Base-by-base conservation (phyloP, 2,329 filamentous ascomycete species). In the Talaromyces sp. region DNA sequence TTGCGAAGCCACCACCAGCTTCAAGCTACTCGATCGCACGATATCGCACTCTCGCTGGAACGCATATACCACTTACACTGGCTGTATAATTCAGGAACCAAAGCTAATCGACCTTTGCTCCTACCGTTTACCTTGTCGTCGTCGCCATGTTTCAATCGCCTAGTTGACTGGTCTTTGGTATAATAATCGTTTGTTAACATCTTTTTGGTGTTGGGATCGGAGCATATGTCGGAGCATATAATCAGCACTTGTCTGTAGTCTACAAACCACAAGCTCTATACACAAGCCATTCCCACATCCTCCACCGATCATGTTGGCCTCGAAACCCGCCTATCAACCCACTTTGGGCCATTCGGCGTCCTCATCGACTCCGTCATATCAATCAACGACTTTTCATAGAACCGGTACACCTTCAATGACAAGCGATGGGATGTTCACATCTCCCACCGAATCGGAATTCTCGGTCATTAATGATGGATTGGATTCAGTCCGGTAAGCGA, bases 381-480 rank as follows among this genome's bases (percentile, higher is more conserved):
- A 76, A 57, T 66, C 74, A 22, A 71, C 68, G 27, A 63, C 70
- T 16, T 68, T 71, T 8, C 73, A 74, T 45, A 76, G 73, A 66
- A 69, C 74, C 7, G 65, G 70, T 37, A 70, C 72, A 6, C 69
- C 72, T 16, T 69, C 72, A 37, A 73, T 72, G 63, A 66, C 70
- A 31, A 74, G 73, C 57, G 73, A 79, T 68, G 71, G 73, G 49
- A 71, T 75, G 31, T 94, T 90, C 74, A 86, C 87, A 49, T 96
- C 92, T 75, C 93, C 93, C 52, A 97, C 93, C 69, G 92, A 96
- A 74, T 96, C 92, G 33, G 93, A 97, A 71, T 97, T 97, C 78
- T 95, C 92, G 27, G 93, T 96, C 69, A 79, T 78, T 49, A 85
- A 86, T 71, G 92, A 94, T 70, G 86, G 87, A 37, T 85, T 90